Evolutionary conservation across 495 filamentous ascomycete species (phyloP).

Genomic region (Daldinia loculata): DNA sequence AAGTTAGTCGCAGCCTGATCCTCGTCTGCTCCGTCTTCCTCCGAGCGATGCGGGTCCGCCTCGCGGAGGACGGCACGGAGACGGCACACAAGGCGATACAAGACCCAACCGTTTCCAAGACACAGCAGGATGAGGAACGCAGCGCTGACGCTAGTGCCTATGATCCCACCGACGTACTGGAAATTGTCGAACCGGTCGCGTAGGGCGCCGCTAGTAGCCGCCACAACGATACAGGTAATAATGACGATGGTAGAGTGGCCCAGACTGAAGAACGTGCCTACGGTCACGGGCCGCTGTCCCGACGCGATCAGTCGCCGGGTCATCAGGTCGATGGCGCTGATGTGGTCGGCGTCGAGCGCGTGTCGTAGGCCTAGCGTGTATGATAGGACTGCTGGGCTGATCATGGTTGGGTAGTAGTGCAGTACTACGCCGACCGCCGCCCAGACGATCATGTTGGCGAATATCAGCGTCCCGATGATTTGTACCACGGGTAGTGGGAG

Average conservation of each 20-base stretch:
- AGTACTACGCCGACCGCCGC: slow-evolving; percentile 74
- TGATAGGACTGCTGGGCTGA: slow-evolving; percentile 81
- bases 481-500: slow-evolving; percentile 72
- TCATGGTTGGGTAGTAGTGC: slow-evolving; percentile 63
- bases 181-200: slow-evolving; percentile 81
- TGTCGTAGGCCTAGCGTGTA: slow-evolving; percentile 93
- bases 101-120: slow-evolving; percentile 84
- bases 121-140: slow-evolving; percentile 84
- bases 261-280: slow-evolving; percentile 94
- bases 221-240: slow-evolving; percentile 89
- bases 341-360: slow-evolving; percentile 96
- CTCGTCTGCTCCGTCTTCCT: slow-evolving; percentile 34
- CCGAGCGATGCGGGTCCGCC: slow-evolving; percentile 25
- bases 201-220: slow-evolving; percentile 85
- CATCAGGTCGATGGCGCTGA: slow-evolving; percentile 95
- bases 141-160: slow-evolving; percentile 84
- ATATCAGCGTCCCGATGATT: slow-evolving; percentile 71
- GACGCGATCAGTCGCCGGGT: slow-evolving; percentile 89
- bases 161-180: slow-evolving; percentile 82
- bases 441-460: slow-evolving; percentile 78
- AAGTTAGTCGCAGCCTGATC: slow-evolving; percentile 66
- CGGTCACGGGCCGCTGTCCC: slow-evolving; percentile 86
- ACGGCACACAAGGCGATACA: slow-evolving; percentile 75
- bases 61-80: slow-evolving; percentile 66
- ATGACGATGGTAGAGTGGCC: slow-evolving; percentile 95